Evolutionary conservation across 345 rosid genomes (phyloP).

Genomic region (Ceriops tagal): DNA sequence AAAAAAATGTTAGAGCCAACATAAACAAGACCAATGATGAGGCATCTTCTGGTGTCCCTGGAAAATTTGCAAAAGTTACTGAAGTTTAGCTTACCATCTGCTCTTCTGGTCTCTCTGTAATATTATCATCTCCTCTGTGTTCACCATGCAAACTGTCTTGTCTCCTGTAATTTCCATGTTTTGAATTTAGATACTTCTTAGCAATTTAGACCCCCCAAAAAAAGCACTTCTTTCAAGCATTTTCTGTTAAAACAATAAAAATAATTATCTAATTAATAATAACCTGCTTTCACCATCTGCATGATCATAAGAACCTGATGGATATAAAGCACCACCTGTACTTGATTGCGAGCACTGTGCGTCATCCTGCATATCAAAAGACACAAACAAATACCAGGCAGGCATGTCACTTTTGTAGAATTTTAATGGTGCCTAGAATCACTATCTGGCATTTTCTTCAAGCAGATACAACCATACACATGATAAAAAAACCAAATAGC

Average conservation of each 20-base stretch:
- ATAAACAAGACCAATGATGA: not conserved
- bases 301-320: slow-evolving; percentile 33
- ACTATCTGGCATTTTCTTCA: too few relatives aligned
- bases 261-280: not conserved
- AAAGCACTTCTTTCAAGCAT: not conserved
- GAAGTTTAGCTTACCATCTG: slow-evolving; percentile 35
- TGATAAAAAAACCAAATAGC: too few relatives aligned
- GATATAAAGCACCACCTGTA: slow-evolving; percentile 35
- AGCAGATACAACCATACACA: not conserved
- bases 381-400: slow-evolving; percentile 1
- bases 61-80: not conserved
- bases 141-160: slow-evolving; percentile 36
- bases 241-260: slow-evolving; percentile 2
- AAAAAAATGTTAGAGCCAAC: slow-evolving; percentile 14
- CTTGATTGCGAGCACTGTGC: slow-evolving; percentile 38
- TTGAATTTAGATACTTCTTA: slow-evolving; percentile 4
- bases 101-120: slow-evolving; percentile 31
- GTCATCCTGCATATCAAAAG: slow-evolving; percentile 52
- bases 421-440: too few relatives aligned
- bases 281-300: slow-evolving; percentile 57
- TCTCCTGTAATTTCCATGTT: slow-evolving; percentile 31
- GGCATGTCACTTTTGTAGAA: not conserved
- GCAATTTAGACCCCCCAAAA: not conserved
- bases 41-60: not conserved
- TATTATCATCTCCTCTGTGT: slow-evolving; percentile 25